Conservation (phyloP, 1,139 yeast species). For the Geotrichum fermentans region DNA sequence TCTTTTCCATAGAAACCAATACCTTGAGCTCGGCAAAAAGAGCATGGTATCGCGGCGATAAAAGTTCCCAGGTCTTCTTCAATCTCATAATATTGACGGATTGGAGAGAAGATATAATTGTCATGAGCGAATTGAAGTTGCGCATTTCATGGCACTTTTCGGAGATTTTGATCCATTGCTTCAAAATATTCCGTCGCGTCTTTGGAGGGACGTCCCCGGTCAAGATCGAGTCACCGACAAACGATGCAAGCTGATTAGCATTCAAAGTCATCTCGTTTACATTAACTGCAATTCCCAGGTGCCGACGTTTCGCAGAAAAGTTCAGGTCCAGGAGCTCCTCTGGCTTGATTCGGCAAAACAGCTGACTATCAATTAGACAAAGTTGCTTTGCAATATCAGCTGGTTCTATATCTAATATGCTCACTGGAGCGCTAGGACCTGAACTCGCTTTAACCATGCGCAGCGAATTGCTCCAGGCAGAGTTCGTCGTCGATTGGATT, state of each 20-base stretch:
- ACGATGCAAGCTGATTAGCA: constrained; percentile 75
- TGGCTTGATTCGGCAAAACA: constrained; percentile 63
- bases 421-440: constrained; percentile 13
- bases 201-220: constrained; percentile 40
- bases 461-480: constrained; percentile 23
- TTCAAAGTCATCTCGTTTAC: constrained; percentile 63
- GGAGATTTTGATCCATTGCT: constrained; percentile 81
- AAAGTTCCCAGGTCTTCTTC: constrained; percentile 56
- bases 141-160: constrained; percentile 74
- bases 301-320: constrained; percentile 60
- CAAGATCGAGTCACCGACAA: constrained; percentile 70
- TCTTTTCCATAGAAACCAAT: constrained; percentile 77
- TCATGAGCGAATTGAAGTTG: constrained; percentile 83
- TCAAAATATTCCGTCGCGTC: constrained; percentile 56
- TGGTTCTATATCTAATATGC: constrained; percentile 65
- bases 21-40: constrained; percentile 63
- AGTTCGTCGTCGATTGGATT: constrained; percentile 3
- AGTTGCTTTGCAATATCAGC: constrained; percentile 80
- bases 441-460: constrained; percentile 21
- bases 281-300: constrained; percentile 61
- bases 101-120: constrained; percentile 79
- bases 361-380: constrained; percentile 69
- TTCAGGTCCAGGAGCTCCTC: constrained; percentile 73
- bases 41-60: constrained; percentile 61
- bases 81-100: constrained; percentile 74